phyloP scores from a whole-genome alignment of 1,139 yeast species.

The Candida sp. region DNA sequence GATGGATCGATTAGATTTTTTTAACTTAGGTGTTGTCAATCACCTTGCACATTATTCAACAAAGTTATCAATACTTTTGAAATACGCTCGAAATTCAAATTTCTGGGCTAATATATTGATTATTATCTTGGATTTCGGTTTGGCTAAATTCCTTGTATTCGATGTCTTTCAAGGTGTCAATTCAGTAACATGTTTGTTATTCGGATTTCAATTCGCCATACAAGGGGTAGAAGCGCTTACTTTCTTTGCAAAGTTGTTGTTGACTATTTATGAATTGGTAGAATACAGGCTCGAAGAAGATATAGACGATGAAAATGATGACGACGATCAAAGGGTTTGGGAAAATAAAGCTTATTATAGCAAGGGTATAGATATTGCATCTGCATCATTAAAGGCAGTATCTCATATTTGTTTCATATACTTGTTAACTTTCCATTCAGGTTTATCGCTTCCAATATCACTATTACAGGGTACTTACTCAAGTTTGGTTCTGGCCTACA shows the following conservation, averaged over 20 bases:
- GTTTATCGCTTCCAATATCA: slow-evolving; percentile 61
- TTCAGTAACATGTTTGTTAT: slow-evolving; percentile 52
- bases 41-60: slow-evolving; percentile 23
- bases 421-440: slow-evolving; percentile 43
- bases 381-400: slow-evolving; percentile 38
- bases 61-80: slow-evolving; percentile 26
- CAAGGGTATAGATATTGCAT: slow-evolving; percentile 54
- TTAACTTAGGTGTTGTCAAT: slow-evolving; percentile 33
- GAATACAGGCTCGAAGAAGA: slow-evolving; percentile 16
- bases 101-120: slow-evolving; percentile 38
- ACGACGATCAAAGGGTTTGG: slow-evolving; percentile 62
- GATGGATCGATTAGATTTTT: slow-evolving; percentile 57
- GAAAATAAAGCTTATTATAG: slow-evolving; percentile 64
- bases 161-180: slow-evolving; percentile 53
- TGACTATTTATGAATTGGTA: slow-evolving; percentile 58
- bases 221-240: slow-evolving; percentile 55
- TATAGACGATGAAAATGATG: slow-evolving; percentile 33
- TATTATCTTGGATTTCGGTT: slow-evolving; percentile 44
- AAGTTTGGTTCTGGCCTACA: slow-evolving; percentile 47
- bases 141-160: slow-evolving; percentile 56
- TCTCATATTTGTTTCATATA: slow-evolving; percentile 34
- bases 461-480: slow-evolving; percentile 65
- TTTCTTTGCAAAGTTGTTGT: slow-evolving; percentile 42
- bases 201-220: slow-evolving; percentile 77
- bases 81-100: slow-evolving; percentile 15